phyloP scores from a whole-genome alignment of 352 stramenopile genomes.

The Blastocystis sp. region DNA sequence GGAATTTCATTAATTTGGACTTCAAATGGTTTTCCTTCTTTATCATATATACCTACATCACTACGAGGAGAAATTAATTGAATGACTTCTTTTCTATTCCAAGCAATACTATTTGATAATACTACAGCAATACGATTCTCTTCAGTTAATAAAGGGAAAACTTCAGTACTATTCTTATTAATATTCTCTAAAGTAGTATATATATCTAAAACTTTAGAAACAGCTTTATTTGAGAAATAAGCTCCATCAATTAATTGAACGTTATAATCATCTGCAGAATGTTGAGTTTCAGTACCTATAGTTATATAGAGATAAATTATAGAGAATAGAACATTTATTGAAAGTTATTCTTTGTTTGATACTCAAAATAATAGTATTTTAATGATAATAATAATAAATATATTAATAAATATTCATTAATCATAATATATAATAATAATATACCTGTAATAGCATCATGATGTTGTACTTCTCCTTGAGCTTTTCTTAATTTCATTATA shows the following conservation, averaged over 20 bases:
- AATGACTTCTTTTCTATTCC: conserved; percentile 43
- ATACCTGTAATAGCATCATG: conserved; percentile 75
- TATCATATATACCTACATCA: conserved; percentile 2
- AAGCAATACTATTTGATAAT: conserved; percentile 40
- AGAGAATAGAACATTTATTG: too few relatives aligned
- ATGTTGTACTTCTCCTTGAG: conserved; percentile 69
- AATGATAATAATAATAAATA: too few relatives aligned
- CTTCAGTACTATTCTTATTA: too few relatives aligned
- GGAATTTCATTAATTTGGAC: conserved; percentile 35
- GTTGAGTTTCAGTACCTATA: conserved; percentile 79
- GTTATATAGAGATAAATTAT: too few relatives aligned
- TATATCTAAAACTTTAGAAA: too few relatives aligned
- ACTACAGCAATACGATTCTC: conserved; percentile 40
- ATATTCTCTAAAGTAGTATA: too few relatives aligned
- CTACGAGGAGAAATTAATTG: conserved; percentile 46
- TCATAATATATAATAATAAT: too few relatives aligned
- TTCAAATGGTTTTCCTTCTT: conserved; percentile 18
- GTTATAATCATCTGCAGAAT: conserved; percentile 74
- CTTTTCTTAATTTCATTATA: conserved; percentile 64
- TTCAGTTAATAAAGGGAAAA: conserved; percentile 43
- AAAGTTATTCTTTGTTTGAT: too few relatives aligned
- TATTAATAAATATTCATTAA: too few relatives aligned
- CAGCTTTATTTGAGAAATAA: too few relatives aligned
- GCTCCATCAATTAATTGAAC: conserved; percentile 62
- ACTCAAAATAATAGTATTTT: too few relatives aligned